Evolutionary conservation across 1,284 basidiomycete species (phyloP).

Genomic region (Amylostereum areolatum): DNA sequence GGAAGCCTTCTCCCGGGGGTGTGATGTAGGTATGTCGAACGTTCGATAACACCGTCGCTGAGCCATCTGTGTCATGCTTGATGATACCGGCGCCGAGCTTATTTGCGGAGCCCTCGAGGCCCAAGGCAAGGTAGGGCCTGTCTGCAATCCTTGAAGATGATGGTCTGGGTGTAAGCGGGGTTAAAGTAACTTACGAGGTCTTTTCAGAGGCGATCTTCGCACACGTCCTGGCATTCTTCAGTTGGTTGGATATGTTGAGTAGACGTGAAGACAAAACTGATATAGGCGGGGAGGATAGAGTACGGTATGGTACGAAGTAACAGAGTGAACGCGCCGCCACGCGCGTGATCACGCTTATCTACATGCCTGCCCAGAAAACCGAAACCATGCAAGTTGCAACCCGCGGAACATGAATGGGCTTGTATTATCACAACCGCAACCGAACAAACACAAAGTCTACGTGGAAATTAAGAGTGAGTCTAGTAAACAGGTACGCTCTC

Average conservation of each 20-base stretch:
- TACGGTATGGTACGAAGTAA: too few species aligned
- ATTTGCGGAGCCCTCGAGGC: slow-evolving; percentile 95
- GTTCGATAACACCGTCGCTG: slow-evolving; percentile 70
- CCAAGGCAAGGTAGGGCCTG: slow-evolving; percentile 68
- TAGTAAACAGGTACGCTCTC: slow-evolving; percentile 17
- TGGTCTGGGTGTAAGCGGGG: neutral
- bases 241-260: too few species aligned
- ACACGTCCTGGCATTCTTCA: slow-evolving; percentile 13
- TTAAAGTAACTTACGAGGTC: slow-evolving; percentile 22
- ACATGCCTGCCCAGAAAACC: too few species aligned
- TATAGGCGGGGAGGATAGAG: neutral
- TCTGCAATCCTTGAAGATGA: slow-evolving; percentile 30
- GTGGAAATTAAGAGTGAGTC: neutral
- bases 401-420: slow-evolving; percentile 1
- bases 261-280: neutral
- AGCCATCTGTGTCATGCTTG: slow-evolving; percentile 70
- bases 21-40: slow-evolving; percentile 98
- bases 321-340: too few species aligned
- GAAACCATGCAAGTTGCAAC: too few species aligned
- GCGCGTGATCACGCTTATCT: too few species aligned
- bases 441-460: slow-evolving; percentile 10
- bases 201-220: slow-evolving; percentile 23
- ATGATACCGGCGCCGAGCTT: slow-evolving; percentile 97
- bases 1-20: slow-evolving; percentile 95
- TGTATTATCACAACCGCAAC: slow-evolving; percentile 8